These are phyloP conservation scores for Cytidiella melzeri DNA, from an alignment of 768 basidiomycete species.

Conservation along the genomic window DNA sequence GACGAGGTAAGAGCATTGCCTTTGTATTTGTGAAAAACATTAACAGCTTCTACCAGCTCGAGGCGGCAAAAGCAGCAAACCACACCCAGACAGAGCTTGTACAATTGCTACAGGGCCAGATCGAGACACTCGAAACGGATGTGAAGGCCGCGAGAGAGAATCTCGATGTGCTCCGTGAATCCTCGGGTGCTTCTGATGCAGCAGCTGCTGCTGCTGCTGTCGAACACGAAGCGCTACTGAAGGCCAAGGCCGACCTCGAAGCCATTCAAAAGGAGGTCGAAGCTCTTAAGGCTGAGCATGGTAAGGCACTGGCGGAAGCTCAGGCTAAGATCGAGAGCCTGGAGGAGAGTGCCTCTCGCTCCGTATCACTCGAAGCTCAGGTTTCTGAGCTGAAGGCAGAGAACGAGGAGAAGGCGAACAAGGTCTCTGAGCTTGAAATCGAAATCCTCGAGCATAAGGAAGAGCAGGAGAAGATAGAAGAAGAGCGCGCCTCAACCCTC, in stretches of 20 bases:
- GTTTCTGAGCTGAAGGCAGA: constrained; percentile 50
- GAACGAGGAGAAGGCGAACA: constrained; percentile 64
- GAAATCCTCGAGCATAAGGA: constrained; percentile 77
- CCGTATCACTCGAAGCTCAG: constrained; percentile 41
- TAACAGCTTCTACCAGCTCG: constrained; percentile 45
- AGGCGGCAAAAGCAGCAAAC: constrained; percentile 36
- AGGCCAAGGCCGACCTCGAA: constrained; percentile 57
- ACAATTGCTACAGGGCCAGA: constrained; percentile 42
- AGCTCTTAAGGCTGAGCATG: constrained; percentile 44
- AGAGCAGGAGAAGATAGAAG: constrained; percentile 56
- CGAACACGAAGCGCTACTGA: constrained; percentile 58
- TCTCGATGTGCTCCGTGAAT: constrained; percentile 43
- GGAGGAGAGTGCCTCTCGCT: constrained; percentile 39
- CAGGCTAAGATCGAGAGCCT: constrained; percentile 39
- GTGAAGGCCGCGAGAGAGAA: constrained; percentile 44
- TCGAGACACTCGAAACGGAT: constrained; percentile 45
- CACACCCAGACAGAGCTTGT: constrained; percentile 40
- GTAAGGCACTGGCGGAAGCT: constrained; percentile 41
- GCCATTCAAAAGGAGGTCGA: constrained; percentile 47
- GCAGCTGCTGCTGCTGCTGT: constrained; percentile 46
- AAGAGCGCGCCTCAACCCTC: constrained; percentile 42
- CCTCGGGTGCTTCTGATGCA: constrained; percentile 38
- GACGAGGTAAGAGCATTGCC: constrained; percentile 58
- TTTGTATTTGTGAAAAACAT: too few species aligned
- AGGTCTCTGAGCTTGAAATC: constrained; percentile 76